These are phyloP conservation scores for Paecilomyces fulvus DNA, from an alignment of 2,329 filamentous ascomycete species.

Conservation along the genomic window DNA sequence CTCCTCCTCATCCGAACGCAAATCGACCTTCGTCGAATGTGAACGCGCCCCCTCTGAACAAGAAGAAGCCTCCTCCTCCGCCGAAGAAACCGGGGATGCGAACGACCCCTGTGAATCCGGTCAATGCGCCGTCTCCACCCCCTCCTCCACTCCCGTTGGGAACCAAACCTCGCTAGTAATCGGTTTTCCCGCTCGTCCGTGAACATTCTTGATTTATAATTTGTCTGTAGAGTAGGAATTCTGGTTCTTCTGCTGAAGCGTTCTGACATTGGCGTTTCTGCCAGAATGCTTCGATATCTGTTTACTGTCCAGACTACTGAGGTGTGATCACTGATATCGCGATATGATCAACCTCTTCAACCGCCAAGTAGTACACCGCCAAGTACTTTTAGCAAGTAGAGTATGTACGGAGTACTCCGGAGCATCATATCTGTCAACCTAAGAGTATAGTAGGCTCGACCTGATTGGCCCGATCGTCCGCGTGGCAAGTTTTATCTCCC, in stretches of 20 bases:
- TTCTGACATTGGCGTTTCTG: background rate
- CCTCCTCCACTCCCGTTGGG: conserved; percentile 50
- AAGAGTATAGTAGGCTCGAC: too few species aligned
- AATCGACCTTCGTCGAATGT: conserved; percentile 17
- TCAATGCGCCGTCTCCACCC: conserved; percentile 20
- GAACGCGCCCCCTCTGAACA: conserved; percentile 23
- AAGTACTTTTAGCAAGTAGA: too few species aligned
- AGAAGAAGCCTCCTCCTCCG: conserved; percentile 49
- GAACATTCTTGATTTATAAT: background rate
- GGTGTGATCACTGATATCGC: background rate
- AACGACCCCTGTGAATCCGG: conserved; percentile 17
- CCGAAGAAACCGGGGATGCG: conserved; percentile 47
- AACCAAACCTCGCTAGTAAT: conserved; percentile 46
- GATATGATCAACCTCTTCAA: background rate
- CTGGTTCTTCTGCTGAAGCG: background rate
- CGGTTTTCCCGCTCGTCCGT: conserved; percentile 12
- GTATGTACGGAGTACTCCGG: too few species aligned
- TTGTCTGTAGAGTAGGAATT: background rate
- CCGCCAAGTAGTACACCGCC: too few species aligned
- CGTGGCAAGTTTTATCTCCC: too few species aligned
- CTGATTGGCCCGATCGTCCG: too few species aligned
- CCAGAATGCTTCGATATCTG: background rate
- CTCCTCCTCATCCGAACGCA: conserved; percentile 14
- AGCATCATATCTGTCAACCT: too few species aligned
- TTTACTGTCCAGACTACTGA: background rate